These are phyloP conservation scores for Mallotus repandus DNA, from an alignment of 441 rosid genomes.

Conservation along the genomic window DNA sequence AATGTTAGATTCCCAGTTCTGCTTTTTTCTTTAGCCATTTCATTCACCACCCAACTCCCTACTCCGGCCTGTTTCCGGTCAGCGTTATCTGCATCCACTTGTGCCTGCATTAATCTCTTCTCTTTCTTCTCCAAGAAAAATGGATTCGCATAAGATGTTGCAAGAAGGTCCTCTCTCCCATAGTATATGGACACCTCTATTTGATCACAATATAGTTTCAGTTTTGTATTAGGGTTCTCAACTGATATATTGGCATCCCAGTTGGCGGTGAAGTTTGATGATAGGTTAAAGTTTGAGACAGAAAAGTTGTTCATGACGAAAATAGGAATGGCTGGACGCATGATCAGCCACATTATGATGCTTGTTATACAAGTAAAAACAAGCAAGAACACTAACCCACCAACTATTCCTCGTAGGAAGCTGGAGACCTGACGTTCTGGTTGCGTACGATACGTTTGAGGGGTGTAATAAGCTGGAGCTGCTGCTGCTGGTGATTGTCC, in stretches of 20 bases:
- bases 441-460: slow-evolving; percentile 22
- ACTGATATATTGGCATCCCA: slow-evolving; percentile 51
- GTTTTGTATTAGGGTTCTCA: slow-evolving; percentile 64
- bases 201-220: slow-evolving; percentile 39
- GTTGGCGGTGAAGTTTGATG: slow-evolving; percentile 27
- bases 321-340: slow-evolving; percentile 58
- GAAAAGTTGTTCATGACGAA: slow-evolving; percentile 43
- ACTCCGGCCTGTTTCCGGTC: slow-evolving; percentile 30
- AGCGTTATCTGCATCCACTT: slow-evolving; percentile 26
- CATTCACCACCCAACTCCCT: slow-evolving; percentile 28
- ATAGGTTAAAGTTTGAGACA: slow-evolving; percentile 53
- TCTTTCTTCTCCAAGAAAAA: slow-evolving; percentile 51
- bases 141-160: slow-evolving; percentile 20
- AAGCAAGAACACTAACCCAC: slow-evolving; percentile 42
- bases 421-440: slow-evolving; percentile 16
- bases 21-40: slow-evolving; percentile 38
- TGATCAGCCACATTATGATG: slow-evolving; percentile 44
- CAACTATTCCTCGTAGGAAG: slow-evolving; percentile 34
- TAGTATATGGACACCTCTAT: slow-evolving; percentile 28
- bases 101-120: slow-evolving; percentile 26
- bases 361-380: slow-evolving; percentile 30
- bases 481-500: slow-evolving; percentile 40
- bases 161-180: slow-evolving; percentile 22
- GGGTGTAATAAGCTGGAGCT: slow-evolving; percentile 27
- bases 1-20: slow-evolving; percentile 40